phyloP scores from a whole-genome alignment of 495 filamentous ascomycete genomes.

The Apiosordaria backusii region DNA sequence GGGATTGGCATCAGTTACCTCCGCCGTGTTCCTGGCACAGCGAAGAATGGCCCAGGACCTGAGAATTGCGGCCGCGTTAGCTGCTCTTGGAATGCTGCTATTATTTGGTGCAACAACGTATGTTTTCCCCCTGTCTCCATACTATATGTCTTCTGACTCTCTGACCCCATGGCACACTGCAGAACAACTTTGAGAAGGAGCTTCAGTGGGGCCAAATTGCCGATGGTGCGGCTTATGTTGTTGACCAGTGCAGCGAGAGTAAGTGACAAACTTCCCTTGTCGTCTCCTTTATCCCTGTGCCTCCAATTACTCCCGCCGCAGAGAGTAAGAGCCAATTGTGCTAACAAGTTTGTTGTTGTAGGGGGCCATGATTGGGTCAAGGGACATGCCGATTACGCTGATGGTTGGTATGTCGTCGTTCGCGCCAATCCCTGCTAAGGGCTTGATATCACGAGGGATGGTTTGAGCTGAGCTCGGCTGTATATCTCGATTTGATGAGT shows the following conservation, averaged over 20 bases:
- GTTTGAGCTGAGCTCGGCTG: neutral
- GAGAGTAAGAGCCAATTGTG: neutral
- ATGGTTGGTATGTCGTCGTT: neutral
- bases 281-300: no score
- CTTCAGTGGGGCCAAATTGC: neutral
- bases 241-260: neutral
- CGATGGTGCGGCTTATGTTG: neutral
- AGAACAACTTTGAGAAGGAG: neutral
- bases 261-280: no score
- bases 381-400: neutral
- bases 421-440: neutral
- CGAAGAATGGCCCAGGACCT: neutral
- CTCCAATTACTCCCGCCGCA: neutral
- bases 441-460: neutral
- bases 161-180: neutral
- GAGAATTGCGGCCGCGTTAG: neutral
- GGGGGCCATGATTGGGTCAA: neutral
- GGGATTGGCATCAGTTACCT: neutral
- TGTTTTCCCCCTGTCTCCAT: neutral
- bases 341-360: neutral
- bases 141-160: neutral
- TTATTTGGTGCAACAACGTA: neutral
- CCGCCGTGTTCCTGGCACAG: neutral
- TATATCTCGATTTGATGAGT: neutral
- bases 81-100: neutral